phyloP scores from a whole-genome alignment of 2,329 filamentous ascomycete genomes.

The Blastomyces gilchristii region DNA sequence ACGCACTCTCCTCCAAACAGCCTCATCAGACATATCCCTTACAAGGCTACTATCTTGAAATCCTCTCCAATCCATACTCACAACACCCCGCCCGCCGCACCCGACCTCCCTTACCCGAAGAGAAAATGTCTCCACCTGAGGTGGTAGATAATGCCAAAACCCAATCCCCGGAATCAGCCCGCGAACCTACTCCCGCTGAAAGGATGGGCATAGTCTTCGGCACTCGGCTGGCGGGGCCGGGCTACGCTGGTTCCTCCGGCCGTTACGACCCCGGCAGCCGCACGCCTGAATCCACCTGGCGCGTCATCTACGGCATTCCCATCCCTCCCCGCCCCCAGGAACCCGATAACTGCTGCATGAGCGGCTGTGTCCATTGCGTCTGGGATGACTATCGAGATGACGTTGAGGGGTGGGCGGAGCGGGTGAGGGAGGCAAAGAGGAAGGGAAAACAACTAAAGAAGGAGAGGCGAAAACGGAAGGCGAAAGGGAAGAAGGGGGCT shows the following conservation, averaged over 20 bases:
- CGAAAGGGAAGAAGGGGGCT: not conserved
- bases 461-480: conserved; percentile 6
- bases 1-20: not conserved
- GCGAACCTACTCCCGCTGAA: conserved; percentile 28
- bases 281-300: conserved; percentile 47
- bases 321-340: conserved; percentile 79
- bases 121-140: conserved; percentile 7
- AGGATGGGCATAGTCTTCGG: conserved; percentile 69
- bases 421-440: conserved; percentile 52
- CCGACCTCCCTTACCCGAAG: not conserved
- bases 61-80: conserved; percentile 26
- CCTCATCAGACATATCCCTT: conserved; percentile 31
- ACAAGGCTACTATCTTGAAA: conserved; percentile 37
- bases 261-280: conserved; percentile 46
- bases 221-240: conserved; percentile 62
- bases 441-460: conserved; percentile 24
- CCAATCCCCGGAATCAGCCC: conserved; percentile 3
- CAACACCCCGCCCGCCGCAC: conserved; percentile 4
- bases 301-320: conserved; percentile 60
- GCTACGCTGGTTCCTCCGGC: conserved; percentile 48
- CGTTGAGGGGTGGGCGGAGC: conserved; percentile 73
- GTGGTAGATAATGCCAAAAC: not conserved
- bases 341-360: conserved; percentile 99
- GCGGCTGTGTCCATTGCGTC: conserved; percentile 93
- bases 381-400: conserved; percentile 91